Conservation (phyloP, 345 rosid species). For the Pugionium dolabratum region DNA sequence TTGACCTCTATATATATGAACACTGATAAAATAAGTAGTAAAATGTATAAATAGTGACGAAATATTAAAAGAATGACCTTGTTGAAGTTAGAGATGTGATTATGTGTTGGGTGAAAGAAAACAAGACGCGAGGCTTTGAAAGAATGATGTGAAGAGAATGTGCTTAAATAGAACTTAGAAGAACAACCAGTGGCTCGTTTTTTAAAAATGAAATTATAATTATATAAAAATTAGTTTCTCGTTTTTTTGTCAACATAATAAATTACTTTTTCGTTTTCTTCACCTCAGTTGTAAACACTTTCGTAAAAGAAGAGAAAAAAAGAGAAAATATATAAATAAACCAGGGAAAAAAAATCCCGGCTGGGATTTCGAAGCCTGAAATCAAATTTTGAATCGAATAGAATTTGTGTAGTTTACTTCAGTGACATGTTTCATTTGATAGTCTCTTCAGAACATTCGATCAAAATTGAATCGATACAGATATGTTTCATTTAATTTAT, state of each 20-base stretch:
- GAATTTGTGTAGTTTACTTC: neutral
- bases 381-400: neutral
- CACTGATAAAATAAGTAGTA: too few species aligned
- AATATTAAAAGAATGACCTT: conserved; percentile 40
- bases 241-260: too few species aligned
- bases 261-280: conserved; percentile 54
- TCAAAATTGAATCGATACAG: too few species aligned
- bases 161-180: conserved; percentile 51
- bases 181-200: conserved; percentile 48
- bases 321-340: neutral
- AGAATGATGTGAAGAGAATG: conserved; percentile 36
- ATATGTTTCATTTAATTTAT: too few species aligned
- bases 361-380: conserved; percentile 45
- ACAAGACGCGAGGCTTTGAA: conserved; percentile 32
- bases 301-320: conserved; percentile 47
- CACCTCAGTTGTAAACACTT: conserved; percentile 48
- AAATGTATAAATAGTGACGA: neutral
- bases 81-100: conserved; percentile 28
- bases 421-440: too few species aligned
- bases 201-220: conserved; percentile 15
- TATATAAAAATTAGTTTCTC: neutral
- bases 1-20: too few species aligned
- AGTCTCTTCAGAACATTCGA: too few species aligned
- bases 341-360: conserved; percentile 41
- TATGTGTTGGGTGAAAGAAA: conserved; percentile 17